phyloP scores from a whole-genome alignment of 1,139 yeast genomes.

The Lodderomyces orthopsilosis region DNA sequence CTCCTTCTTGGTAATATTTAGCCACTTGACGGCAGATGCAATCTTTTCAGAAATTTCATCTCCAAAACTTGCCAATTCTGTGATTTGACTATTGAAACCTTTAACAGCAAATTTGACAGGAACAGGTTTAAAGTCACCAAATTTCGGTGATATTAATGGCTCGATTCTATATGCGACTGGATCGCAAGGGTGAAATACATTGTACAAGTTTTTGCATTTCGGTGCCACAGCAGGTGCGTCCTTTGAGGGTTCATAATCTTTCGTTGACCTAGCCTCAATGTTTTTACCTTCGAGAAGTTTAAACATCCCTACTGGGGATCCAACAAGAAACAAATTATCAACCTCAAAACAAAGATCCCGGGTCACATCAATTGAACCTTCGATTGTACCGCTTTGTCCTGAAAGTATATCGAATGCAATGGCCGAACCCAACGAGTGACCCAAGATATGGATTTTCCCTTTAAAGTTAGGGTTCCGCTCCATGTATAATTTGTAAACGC shows the following conservation, averaged over 20 bases:
- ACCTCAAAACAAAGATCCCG: conserved; percentile 63
- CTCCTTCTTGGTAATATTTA: conserved; percentile 22
- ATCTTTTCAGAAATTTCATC: conserved; percentile 47
- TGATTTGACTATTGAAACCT: conserved; percentile 45
- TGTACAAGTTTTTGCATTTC: conserved; percentile 61
- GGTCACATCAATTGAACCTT: conserved; percentile 20
- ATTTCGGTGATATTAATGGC: conserved; percentile 62
- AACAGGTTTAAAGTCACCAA: conserved; percentile 59
- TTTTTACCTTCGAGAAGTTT: conserved; percentile 62
- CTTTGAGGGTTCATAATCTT: conserved; percentile 16
- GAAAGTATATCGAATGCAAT: conserved; percentile 76
- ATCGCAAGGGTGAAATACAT: conserved; percentile 84
- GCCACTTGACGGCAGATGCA: conserved; percentile 46
- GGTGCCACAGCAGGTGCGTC: conserved; percentile 34
- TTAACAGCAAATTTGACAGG: conserved; percentile 55
- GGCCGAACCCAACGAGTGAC: conserved; percentile 90
- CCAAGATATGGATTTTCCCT: conserved; percentile 79
- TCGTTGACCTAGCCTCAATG: conserved; percentile 36
- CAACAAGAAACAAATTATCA: conserved; percentile 73
- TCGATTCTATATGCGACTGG: conserved; percentile 87
- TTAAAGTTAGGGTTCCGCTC: conserved; percentile 69
- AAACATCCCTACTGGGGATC: conserved; percentile 90
- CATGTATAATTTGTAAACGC: conserved; percentile 58
- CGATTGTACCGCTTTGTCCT: conserved; percentile 44
- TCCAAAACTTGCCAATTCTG: conserved; percentile 38